Conservation (phyloP, 805 yeast species). For the Candida nanaspora region DNA sequence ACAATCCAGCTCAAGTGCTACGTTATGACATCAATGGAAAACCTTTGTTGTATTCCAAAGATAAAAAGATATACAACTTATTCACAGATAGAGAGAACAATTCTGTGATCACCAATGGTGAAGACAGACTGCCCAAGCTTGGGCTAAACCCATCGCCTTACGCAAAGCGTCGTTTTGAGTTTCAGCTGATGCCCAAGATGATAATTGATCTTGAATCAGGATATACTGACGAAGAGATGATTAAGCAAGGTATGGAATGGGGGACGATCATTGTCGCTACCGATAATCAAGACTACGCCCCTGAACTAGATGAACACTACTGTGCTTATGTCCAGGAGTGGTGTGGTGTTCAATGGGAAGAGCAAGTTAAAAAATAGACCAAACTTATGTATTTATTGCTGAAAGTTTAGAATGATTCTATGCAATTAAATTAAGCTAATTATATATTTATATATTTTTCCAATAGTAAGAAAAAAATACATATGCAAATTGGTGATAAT, state of each 20-base stretch:
- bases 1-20: conserved; percentile 81
- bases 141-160: conserved; percentile 49
- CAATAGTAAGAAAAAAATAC: no score
- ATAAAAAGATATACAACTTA: conserved; percentile 45
- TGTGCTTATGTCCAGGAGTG: conserved; percentile 44
- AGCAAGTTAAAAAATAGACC: conserved; percentile 21
- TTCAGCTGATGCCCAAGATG: conserved; percentile 92
- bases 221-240: conserved; percentile 25
- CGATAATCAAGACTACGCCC: conserved; percentile 24
- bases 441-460: no score
- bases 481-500: no score
- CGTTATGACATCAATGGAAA: conserved; percentile 76
- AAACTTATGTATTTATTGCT: no score
- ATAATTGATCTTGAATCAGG: conserved; percentile 66
- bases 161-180: conserved; percentile 60
- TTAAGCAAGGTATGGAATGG: conserved; percentile 91
- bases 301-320: conserved; percentile 43
- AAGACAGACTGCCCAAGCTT: conserved; percentile 16
- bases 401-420: no score
- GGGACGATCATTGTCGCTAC: conserved; percentile 86
- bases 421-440: no score
- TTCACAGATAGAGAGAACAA: conserved; percentile 17
- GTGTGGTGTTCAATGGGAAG: conserved; percentile 23
- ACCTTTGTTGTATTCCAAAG: conserved; percentile 68
- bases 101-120: conserved; percentile 12